These are phyloP conservation scores for Pyricularia sp. DNA, from an alignment of 2,329 filamentous ascomycete genomes.

Conservation along the genomic window DNA sequence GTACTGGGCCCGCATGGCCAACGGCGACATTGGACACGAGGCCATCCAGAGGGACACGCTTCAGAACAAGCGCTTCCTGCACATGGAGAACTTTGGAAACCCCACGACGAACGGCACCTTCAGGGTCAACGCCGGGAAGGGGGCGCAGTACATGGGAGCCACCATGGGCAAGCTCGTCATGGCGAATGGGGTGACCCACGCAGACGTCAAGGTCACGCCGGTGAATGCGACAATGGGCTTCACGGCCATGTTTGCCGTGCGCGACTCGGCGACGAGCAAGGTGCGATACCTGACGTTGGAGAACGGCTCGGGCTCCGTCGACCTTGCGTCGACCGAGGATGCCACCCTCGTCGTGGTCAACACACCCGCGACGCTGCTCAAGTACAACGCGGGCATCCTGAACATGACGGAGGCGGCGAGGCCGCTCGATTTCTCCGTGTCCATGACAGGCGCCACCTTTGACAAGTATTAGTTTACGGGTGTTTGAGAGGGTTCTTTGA, in stretches of 20 bases:
- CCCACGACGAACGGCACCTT: slow-evolving; percentile 19
- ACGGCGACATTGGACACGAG: slow-evolving; percentile 33
- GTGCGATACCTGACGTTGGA: slow-evolving; percentile 24
- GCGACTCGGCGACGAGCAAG: slow-evolving; percentile 9
- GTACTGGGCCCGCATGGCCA: slow-evolving; percentile 42
- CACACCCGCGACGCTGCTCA: slow-evolving; percentile 27
- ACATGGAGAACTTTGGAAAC: slow-evolving; percentile 29
- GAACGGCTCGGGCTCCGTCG: slow-evolving; percentile 20
- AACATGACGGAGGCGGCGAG: neutral
- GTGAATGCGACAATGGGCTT: slow-evolving; percentile 12
- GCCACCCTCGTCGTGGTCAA: slow-evolving; percentile 33
- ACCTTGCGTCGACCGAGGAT: slow-evolving; percentile 26
- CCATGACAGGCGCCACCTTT: neutral
- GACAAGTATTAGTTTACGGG: neutral
- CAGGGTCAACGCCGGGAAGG: slow-evolving; percentile 26
- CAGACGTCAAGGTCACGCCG: neutral
- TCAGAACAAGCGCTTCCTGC: slow-evolving; percentile 19
- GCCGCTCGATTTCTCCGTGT: neutral
- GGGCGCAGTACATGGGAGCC: slow-evolving; percentile 35
- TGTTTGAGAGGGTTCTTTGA: neutral
- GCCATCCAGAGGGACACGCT: slow-evolving; percentile 25
- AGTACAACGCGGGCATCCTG: slow-evolving; percentile 24
- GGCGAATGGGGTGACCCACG: slow-evolving; percentile 12
- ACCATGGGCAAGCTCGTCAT: slow-evolving; percentile 32
- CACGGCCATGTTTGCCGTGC: slow-evolving; percentile 27